These are phyloP conservation scores for Naegleria lovaniensis DNA, from an alignment of 208 protist species.

Conservation along the genomic window DNA sequence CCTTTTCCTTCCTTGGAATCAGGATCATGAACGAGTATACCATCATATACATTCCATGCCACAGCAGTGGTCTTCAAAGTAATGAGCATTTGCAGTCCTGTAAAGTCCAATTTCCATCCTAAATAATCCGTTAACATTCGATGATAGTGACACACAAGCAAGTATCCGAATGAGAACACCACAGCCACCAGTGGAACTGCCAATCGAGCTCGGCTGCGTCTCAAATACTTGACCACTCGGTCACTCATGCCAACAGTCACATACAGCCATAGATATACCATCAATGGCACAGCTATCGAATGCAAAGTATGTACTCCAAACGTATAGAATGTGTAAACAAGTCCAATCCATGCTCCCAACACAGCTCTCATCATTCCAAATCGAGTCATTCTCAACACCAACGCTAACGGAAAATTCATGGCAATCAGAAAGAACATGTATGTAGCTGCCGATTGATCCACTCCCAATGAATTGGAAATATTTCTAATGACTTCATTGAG, in stretches of 20 bases:
- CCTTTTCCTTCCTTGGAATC: no score
- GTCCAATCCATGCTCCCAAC: not conserved
- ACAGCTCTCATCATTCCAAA: not conserved
- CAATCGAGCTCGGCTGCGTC: not conserved
- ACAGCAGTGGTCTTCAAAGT: conserved; percentile 49
- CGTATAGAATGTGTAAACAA: not conserved
- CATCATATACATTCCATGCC: conserved; percentile 51
- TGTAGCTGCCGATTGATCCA: not conserved
- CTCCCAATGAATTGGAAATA: not conserved
- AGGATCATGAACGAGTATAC: not conserved
- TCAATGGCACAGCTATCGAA: not conserved
- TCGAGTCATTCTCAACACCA: not conserved
- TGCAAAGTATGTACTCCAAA: not conserved
- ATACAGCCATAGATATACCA: not conserved
- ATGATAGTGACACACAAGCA: conserved; percentile 43
- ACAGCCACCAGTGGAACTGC: not conserved
- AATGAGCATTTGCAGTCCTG: conserved; percentile 54
- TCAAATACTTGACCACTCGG: not conserved
- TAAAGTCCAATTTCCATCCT: conserved; percentile 55
- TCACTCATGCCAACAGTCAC: not conserved
- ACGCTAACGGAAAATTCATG: not conserved
- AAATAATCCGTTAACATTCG: conserved; percentile 51
- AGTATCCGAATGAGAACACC: not conserved
- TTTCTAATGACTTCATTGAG: not conserved
- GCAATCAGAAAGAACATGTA: not conserved